Percentiles rank a stretch among this genome's conserved stretches.
These are phyloP conservation scores for Trypanosoma lewisi DNA, from an alignment of 208 protist species.

Conservation along the genomic window DNA sequence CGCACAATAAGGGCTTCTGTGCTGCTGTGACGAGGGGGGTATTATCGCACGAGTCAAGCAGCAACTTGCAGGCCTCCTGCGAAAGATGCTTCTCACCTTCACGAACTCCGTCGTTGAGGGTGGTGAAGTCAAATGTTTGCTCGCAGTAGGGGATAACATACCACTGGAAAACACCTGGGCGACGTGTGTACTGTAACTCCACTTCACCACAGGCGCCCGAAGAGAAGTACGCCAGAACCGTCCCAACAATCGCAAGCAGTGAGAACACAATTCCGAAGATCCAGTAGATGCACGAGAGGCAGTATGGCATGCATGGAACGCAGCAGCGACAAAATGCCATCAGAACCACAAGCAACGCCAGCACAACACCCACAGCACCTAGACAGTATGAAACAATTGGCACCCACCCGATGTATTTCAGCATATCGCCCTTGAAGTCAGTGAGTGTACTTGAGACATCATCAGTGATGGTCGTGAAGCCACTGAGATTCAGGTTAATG, in stretches of 20 bases:
- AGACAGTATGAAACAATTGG: constrained; percentile 16
- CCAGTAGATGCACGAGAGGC: constrained; percentile 28
- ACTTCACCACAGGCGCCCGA: constrained; percentile 24
- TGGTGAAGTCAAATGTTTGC: constrained; percentile 11
- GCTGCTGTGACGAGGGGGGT: background rate
- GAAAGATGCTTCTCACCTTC: constrained; percentile 1
- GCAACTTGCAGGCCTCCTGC: background rate
- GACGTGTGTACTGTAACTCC: constrained; percentile 17
- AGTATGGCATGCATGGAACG: background rate
- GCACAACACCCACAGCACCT: constrained; percentile 7
- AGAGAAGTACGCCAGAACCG: constrained; percentile 12
- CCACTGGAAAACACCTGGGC: constrained; percentile 31
- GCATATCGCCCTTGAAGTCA: background rate
- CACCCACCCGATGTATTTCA: background rate
- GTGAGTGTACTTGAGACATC: background rate
- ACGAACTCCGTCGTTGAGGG: background rate
- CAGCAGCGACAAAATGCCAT: constrained; percentile 15
- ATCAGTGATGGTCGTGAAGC: constrained; percentile 7
- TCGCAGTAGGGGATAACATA: constrained; percentile 23
- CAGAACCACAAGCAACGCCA: constrained; percentile 17
- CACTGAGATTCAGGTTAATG: background rate
- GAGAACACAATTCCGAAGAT: constrained; percentile 26
- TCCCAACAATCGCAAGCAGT: constrained; percentile 9
- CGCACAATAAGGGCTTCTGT: constrained; percentile 6
- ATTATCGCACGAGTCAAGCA: background rate